Conservation (phyloP, 2,329 filamentous ascomycete species). For the Penicillium glabrum region DNA sequence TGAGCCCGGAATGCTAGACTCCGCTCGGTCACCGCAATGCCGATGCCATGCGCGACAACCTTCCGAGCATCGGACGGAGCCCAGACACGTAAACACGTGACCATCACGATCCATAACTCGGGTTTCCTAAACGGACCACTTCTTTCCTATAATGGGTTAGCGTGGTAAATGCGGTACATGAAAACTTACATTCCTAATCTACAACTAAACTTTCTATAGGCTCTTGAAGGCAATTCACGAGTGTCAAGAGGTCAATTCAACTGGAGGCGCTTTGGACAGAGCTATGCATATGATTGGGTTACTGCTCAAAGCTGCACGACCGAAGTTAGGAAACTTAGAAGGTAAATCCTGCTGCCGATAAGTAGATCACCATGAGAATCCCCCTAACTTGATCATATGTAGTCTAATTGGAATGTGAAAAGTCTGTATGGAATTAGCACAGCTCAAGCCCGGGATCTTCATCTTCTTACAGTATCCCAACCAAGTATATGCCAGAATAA, state of each 20-base stretch:
- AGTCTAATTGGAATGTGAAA: background rate
- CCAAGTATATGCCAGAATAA: background rate
- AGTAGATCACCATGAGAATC: background rate
- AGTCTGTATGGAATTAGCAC: background rate
- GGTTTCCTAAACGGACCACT: background rate
- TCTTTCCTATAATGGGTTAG: background rate
- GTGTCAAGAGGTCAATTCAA: background rate
- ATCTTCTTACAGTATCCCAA: background rate
- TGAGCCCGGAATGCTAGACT: conserved; percentile 19
- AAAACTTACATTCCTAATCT: background rate
- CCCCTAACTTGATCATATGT: background rate
- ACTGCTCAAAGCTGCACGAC: background rate
- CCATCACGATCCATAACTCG: background rate
- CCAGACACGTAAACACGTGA: conserved; percentile 2
- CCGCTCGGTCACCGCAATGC: conserved; percentile 4
- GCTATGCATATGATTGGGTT: background rate
- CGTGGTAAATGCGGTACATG: background rate
- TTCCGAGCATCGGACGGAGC: conserved; percentile 1
- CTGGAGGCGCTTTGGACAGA: rapidly evolving
- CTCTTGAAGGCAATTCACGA: background rate
- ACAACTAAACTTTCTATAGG: background rate
- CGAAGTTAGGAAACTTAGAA: background rate
- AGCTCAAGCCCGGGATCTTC: background rate
- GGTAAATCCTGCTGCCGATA: background rate
- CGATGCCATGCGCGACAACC: conserved; percentile 4